Evolutionary conservation across 1,284 basidiomycete genomes (phyloP).

Genomic region (Pholiota adiposa): DNA sequence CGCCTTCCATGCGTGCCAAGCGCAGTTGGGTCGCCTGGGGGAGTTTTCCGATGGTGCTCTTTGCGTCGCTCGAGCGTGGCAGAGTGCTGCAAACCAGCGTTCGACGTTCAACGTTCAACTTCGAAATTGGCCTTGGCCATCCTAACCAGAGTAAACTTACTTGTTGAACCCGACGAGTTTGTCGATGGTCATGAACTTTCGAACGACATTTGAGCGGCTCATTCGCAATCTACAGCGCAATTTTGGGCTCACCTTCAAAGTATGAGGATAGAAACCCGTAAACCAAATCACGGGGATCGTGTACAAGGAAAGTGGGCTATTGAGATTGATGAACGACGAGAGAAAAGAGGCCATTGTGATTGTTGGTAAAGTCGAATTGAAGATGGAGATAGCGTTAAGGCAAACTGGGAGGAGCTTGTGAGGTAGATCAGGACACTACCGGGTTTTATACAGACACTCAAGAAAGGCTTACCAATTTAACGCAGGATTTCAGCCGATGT

Average conservation of each 20-base stretch:
- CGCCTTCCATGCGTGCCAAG: constrained; percentile 40
- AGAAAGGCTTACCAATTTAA: not conserved
- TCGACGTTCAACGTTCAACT: not conserved
- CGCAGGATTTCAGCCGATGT: not conserved
- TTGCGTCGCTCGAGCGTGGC: constrained; percentile 23
- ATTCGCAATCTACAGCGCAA: not conserved
- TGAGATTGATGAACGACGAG: constrained; percentile 19
- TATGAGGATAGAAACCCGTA: constrained; percentile 37
- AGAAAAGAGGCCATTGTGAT: constrained; percentile 6
- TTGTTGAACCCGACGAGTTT: constrained; percentile 39
- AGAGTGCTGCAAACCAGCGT: constrained; percentile 14
- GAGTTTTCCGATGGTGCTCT: constrained; percentile 23
- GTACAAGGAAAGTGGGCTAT: constrained; percentile 40
- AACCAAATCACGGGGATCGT: constrained; percentile 45
- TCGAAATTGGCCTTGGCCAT: not conserved
- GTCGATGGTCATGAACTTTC: constrained; percentile 34
- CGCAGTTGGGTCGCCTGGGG: constrained; percentile 30
- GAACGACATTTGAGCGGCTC: not conserved
- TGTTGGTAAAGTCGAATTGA: not conserved
- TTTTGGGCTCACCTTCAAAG: constrained; percentile 31
- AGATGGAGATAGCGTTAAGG: not conserved
- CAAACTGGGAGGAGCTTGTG: not conserved
- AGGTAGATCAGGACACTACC: not conserved
- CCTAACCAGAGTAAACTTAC: constrained; percentile 23
- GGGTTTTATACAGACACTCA: not conserved